Percentiles rank a stretch among this genome's conserved stretches.
These are phyloP conservation scores for Pseudonectria foliicola DNA, from an alignment of 2,329 filamentous ascomycete species.

Conservation along the genomic window DNA sequence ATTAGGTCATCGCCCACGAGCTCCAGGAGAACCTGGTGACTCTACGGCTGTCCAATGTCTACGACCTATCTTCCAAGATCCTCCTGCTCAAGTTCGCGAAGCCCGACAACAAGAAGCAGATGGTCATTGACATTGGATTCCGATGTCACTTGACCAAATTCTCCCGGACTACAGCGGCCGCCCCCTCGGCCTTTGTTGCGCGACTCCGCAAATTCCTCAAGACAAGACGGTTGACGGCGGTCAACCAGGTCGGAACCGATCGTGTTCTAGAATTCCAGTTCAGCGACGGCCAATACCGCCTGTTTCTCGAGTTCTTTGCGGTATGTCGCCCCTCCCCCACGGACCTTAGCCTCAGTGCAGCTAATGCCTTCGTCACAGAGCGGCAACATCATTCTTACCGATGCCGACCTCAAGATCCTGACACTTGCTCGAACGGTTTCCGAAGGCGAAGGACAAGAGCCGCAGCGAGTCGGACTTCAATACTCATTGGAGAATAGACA, in stretches of 20 bases:
- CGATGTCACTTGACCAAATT: constrained; percentile 92
- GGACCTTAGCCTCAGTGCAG: background rate
- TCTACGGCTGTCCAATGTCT: constrained; percentile 85
- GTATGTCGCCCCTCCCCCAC: constrained; percentile 20
- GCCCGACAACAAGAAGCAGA: constrained; percentile 78
- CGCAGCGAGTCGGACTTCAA: constrained; percentile 65
- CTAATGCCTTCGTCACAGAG: constrained; percentile 36
- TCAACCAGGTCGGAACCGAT: constrained; percentile 86
- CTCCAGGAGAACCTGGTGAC: constrained; percentile 68
- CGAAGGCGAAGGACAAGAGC: constrained; percentile 77
- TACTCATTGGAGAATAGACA: constrained; percentile 80
- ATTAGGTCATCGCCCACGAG: constrained; percentile 87
- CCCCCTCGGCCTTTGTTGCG: constrained; percentile 78
- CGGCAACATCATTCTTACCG: constrained; percentile 90
- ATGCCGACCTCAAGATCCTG: constrained; percentile 74
- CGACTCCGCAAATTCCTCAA: constrained; percentile 82
- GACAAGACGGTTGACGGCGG: constrained; percentile 72
- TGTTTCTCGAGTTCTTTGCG: constrained; percentile 95
- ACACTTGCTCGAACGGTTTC: constrained; percentile 72
- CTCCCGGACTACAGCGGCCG: constrained; percentile 74
- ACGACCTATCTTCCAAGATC: constrained; percentile 92
- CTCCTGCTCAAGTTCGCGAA: constrained; percentile 93
- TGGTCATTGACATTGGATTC: constrained; percentile 91
- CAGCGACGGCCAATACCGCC: constrained; percentile 78
- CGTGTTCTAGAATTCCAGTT: constrained; percentile 88